Percentiles rank a stretch among this genome's conserved stretches.
Conservation (phyloP, 2,329 filamentous ascomycete species). For the Ophiostoma novo-ulmi region DNA sequence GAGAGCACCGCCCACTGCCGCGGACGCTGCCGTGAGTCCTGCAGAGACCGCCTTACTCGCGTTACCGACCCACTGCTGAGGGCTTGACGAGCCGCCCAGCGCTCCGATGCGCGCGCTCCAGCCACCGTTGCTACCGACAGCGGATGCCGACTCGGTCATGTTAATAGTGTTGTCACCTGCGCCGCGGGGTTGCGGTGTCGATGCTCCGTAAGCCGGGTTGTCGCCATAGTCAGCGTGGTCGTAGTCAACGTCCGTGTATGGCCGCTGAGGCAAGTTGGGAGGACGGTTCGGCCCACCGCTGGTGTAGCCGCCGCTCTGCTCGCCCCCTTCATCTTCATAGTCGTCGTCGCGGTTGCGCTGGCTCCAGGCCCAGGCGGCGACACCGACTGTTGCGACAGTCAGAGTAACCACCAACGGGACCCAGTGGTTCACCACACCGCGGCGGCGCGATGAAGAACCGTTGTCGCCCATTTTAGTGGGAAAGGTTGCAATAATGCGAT, state of each 20-base stretch:
- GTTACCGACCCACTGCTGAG: conserved; percentile 80
- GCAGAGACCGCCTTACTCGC: conserved; percentile 77
- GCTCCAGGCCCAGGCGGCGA: conserved; percentile 91
- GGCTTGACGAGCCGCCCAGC: conserved; percentile 74
- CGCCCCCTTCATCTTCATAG: conserved; percentile 56
- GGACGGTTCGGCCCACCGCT: conserved; percentile 17
- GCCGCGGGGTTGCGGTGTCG: conserved; percentile 23
- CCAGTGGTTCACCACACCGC: conserved; percentile 73
- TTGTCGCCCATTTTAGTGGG: conserved; percentile 35
- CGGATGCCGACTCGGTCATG: conserved; percentile 24
- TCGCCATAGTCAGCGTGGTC: conserved; percentile 42
- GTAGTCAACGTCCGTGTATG: conserved; percentile 42
- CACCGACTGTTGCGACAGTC: conserved; percentile 76
- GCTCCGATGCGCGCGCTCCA: conserved; percentile 76
- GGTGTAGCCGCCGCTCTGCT: conserved; percentile 39
- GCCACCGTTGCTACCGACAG: conserved; percentile 46
- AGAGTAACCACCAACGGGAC: conserved; percentile 81
- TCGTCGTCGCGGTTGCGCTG: conserved; percentile 72
- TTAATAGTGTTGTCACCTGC: conserved; percentile 29
- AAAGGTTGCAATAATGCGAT: not conserved
- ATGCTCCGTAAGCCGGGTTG: conserved; percentile 47
- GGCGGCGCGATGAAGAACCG: conserved; percentile 54
- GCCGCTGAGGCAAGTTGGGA: conserved; percentile 24
- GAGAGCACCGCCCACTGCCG: conserved; percentile 74
- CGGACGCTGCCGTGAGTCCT: conserved; percentile 75